phyloP scores from a whole-genome alignment of 2,329 filamentous ascomycete genomes.

The Epicoccum nigrum region DNA sequence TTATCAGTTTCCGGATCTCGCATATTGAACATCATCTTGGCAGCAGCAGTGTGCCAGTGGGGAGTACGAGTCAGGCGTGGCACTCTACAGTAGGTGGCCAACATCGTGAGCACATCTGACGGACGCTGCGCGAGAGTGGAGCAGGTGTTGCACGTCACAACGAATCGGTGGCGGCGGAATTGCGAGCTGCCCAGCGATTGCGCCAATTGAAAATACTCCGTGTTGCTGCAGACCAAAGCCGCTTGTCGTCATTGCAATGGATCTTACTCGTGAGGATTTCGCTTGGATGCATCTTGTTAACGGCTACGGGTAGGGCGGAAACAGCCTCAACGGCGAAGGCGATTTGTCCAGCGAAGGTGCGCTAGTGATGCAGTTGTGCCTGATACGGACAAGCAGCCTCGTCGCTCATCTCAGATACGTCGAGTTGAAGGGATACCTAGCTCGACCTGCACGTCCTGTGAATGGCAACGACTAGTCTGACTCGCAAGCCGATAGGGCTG shows the following conservation, averaged over 20 bases:
- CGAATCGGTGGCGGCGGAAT: constrained; percentile 1
- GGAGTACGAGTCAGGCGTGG: background rate
- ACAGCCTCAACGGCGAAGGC: constrained; percentile 17
- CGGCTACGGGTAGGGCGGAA: constrained; percentile 19
- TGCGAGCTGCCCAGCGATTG: background rate
- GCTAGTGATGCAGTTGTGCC: constrained; percentile 10
- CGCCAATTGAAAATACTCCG: constrained; percentile 16
- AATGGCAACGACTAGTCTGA: constrained; percentile 1
- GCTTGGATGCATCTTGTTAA: constrained; percentile 19
- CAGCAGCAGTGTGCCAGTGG: no score
- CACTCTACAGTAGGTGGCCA: constrained; percentile 9
- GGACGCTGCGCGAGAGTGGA: constrained; percentile 1
- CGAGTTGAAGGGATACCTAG: background rate
- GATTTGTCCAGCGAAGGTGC: constrained; percentile 7
- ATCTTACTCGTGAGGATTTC: constrained; percentile 18
- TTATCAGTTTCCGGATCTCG: no score
- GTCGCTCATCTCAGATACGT: background rate
- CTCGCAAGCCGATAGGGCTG: constrained; percentile 19
- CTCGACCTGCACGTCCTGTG: background rate
- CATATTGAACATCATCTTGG: no score
- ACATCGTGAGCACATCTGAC: constrained; percentile 6
- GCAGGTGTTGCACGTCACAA: constrained; percentile 4
- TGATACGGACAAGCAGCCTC: constrained; percentile 9
- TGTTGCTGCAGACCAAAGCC: constrained; percentile 11
- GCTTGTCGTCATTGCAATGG: constrained; percentile 12